Evolutionary conservation across 768 basidiomycete genomes (phyloP), one percentile per base, ranked within the genome.

Genomic region (Kwoniella sp.): DNA sequence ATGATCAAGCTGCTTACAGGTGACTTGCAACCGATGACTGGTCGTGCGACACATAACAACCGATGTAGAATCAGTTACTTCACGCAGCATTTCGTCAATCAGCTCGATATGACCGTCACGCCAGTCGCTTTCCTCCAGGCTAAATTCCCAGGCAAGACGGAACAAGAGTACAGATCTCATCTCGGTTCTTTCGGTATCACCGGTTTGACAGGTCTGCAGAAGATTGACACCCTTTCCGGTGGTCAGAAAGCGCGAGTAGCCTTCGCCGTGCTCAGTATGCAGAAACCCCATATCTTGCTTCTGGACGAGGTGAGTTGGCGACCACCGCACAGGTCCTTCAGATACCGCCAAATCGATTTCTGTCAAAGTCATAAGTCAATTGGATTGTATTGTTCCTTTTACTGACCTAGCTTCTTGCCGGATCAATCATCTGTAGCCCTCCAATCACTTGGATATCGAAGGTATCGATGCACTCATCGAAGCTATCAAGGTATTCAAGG

Each of bases 171-270:
- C 79, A 85, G 96, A 65, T 80, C 82, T n/a, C 96, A 98, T 81
- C 84, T 99, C 13, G 96, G 95, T 6, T 92, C 94, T 63, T 96
- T 98, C 83, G 94, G 96, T 72, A 95, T 97, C 72, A 96, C 91
- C 64, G 92, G 93, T 47, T 88, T 95, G 87, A 95, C 93, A 1
- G 80, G 80, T 30, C 79, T 98, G 69, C 95, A 97, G 75, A 82
- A 85, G 64, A 98, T 98, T 68, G 91, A 88, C 24, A 98, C 94
- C 0, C 81, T 97, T 13, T 90, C 89, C 71, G 95, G 94, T 80
- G 95, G 95, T 78, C 95, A 98, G 75, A 97, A 97, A 80, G 90
- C 89, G 62, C 88, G 95, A 70, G 95, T 97, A 15, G 92, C 93
- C 0, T 98, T 98, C 81, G 87, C 94, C 2, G 84, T 88, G 21